Evolutionary conservation across 495 filamentous ascomycete species (phyloP), one percentile per base, ranked within the genome.

Genomic region (Aspergillus ellipticus): DNA sequence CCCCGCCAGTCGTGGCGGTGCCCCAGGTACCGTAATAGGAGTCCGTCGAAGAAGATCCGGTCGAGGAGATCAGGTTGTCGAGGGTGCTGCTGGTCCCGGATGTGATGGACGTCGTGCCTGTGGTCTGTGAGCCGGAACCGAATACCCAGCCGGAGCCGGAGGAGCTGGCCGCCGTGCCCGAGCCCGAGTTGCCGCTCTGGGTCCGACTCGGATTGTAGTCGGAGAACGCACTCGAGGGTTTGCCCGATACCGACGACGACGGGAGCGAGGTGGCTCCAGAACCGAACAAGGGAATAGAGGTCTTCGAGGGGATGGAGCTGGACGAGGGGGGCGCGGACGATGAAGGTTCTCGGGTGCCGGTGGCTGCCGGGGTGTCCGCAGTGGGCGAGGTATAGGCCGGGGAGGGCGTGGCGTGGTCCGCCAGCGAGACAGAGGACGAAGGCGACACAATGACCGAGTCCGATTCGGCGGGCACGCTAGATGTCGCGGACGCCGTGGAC

Each of bases 301-400:
- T 47, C 16, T 48, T 46, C 6, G 53, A 29, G 6, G 43, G 21
- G 15, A 37, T 28, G 13, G 19, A 21, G 24, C 21, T 11, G 15
- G 60, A 46, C 4, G 56, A 13, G 35, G 13, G 43, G 4, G 49
- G 26, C 10, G 53, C 31, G 1, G 46, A 29, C 5, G 45, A 49
- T 15, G 55, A 58, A 7, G 42, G 22, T 6, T 49, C 54, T 43
- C 26, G 4, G 26, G 19, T 45, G 39, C 37, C 51, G 7, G 56
- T 61, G 37, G 42, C 42, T 24, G 58, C 45, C 4, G 62, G 48
- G 21, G 55, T 61, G 21, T 61, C 56, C 17, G 58, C 42, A 15
- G 55, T 47, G 6, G 43, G 53, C 7, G 62, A 56, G 42, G 55
- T 31, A 28, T 42, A 62, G 6, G 41, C 55, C 1, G 60, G 55